These are phyloP conservation scores for Heimioporus sp. DNA, from an alignment of 768 basidiomycete genomes.

Conservation along the genomic window DNA sequence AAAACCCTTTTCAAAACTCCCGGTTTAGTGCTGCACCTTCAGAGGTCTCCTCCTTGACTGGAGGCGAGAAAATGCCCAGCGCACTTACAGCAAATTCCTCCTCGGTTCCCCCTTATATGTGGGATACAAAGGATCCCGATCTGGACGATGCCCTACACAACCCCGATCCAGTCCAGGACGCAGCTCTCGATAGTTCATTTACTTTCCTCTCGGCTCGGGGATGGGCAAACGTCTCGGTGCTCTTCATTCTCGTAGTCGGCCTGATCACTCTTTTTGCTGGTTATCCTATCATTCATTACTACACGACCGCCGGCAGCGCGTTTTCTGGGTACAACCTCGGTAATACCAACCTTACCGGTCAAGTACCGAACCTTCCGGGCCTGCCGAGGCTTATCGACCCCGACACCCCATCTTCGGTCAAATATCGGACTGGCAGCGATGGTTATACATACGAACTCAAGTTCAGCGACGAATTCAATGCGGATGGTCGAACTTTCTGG, in stretches of 20 bases:
- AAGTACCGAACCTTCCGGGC: slow-evolving; percentile 74
- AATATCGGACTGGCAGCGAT: slow-evolving; percentile 64
- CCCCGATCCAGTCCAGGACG: slow-evolving; percentile 74
- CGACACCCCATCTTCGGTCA: slow-evolving; percentile 63
- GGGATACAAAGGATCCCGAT: slow-evolving; percentile 81
- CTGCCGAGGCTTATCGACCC: slow-evolving; percentile 71
- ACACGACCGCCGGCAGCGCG: slow-evolving; percentile 26
- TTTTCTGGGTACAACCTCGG: slow-evolving; percentile 80
- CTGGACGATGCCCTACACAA: slow-evolving; percentile 90
- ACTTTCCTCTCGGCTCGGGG: slow-evolving; percentile 81
- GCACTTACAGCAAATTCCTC: slow-evolving; percentile 45
- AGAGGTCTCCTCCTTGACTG: slow-evolving; percentile 39
- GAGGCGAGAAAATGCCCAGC: slow-evolving; percentile 35
- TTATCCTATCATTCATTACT: slow-evolving; percentile 77
- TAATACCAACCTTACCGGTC: slow-evolving; percentile 76
- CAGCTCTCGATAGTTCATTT: slow-evolving; percentile 55
- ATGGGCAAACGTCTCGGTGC: slow-evolving; percentile 73
- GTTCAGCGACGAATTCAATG: slow-evolving; percentile 87
- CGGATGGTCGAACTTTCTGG: slow-evolving; percentile 69
- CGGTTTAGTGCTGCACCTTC: slow-evolving; percentile 59
- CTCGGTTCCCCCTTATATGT: slow-evolving; percentile 68
- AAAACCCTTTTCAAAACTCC: slow-evolving; percentile 45
- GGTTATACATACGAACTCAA: slow-evolving; percentile 79
- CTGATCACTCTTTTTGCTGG: slow-evolving; percentile 83
- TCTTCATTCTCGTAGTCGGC: slow-evolving; percentile 64